A percentile compares a stretch with the other conserved stretches of the same genome.
phyloP scores from a whole-genome alignment of 2,329 filamentous ascomycete species.

The Shiraia sp. region DNA sequence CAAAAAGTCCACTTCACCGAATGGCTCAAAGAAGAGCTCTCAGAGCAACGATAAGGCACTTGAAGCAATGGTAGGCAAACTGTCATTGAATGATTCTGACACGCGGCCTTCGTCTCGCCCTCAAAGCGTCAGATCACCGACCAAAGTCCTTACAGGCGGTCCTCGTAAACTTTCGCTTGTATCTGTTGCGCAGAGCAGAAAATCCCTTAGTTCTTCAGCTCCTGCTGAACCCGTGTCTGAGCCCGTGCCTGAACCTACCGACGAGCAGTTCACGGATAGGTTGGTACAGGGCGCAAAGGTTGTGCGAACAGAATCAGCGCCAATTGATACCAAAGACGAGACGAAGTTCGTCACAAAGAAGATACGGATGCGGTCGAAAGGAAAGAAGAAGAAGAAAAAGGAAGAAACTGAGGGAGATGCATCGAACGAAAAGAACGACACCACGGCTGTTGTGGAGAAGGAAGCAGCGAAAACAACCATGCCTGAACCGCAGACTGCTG shows the following conservation, averaged over 20 bases:
- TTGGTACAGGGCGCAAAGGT: conserved; percentile 28
- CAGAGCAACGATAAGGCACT: conserved; percentile 22
- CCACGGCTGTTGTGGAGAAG: conserved; percentile 1
- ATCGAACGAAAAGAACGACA: conserved; percentile 11
- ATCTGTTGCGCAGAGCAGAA: conserved; percentile 24
- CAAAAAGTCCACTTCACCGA: conserved; percentile 8
- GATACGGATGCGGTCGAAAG: conserved; percentile 41
- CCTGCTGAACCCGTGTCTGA: neutral
- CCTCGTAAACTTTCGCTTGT: conserved; percentile 26
- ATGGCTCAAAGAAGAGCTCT: conserved; percentile 9
- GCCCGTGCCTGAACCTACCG: conserved; percentile 15
- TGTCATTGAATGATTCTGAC: conserved; percentile 24
- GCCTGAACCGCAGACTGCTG: conserved; percentile 11
- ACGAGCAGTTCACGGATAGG: conserved; percentile 36
- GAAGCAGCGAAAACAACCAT: conserved; percentile 10
- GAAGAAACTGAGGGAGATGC: conserved; percentile 18
- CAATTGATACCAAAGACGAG: conserved; percentile 11
- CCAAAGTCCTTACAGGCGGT: conserved; percentile 24
- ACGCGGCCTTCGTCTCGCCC: conserved; percentile 6
- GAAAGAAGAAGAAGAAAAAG: conserved; percentile 26
- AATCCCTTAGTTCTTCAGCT: conserved; percentile 15
- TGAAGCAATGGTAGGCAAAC: conserved; percentile 24
- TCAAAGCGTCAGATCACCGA: conserved; percentile 14
- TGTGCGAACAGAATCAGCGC: conserved; percentile 5
- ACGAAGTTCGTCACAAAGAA: conserved; percentile 40